Base-by-base conservation (phyloP, 2,329 filamentous ascomycete species). In the Fusarium caatingaense region DNA sequence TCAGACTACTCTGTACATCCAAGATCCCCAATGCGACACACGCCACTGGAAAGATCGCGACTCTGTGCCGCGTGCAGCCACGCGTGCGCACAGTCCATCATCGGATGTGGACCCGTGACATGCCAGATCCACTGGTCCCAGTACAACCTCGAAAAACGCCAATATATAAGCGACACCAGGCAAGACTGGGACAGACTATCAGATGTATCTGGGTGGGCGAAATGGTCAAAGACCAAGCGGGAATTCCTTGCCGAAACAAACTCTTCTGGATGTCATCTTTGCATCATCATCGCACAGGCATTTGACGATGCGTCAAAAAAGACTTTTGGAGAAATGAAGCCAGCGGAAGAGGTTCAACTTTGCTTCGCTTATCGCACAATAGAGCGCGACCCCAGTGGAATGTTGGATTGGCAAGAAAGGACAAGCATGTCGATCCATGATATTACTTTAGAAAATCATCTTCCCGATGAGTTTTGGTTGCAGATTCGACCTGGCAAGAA, bases 361-460 rank as follows among this genome's bases (percentile, higher is more conserved):
- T 60, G 44, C 27, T 60, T 60, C 1, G n/a, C 28, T 13, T 60
- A 60, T 15, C 54, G 58, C 11, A 49, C 54, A 6, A 34, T 50
- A 5, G 54, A 60, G 2, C n/a, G 55, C 11, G 58, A 60, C 27
- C 58, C 58, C 1, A 60, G 42, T 2, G 58, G 58, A 8, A 48
- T n/a, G 7, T 6, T 60, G 3, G 42, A 41, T 12, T 60, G 21
- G 21, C 27, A 18, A 11, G 54, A 60, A 10, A 49, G 58, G n/a
- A 60, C 58, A 5, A n/a, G 16, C 3, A 60, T 60, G 58, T 20
- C 32, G 1, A 42, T 60, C 4, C 34, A 47, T 9, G 25, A 59
- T 5, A 60, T 60, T 3, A 16, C 25, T 1, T 1, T 60, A 9
- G 32, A 25, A 1, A 16, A 25, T 1, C 11, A 60, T 16, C 15